A percentile compares a stretch with the other conserved stretches of the same genome.
phyloP scores from a whole-genome alignment of 805 yeast species.

The Kuraishia capsulata region DNA sequence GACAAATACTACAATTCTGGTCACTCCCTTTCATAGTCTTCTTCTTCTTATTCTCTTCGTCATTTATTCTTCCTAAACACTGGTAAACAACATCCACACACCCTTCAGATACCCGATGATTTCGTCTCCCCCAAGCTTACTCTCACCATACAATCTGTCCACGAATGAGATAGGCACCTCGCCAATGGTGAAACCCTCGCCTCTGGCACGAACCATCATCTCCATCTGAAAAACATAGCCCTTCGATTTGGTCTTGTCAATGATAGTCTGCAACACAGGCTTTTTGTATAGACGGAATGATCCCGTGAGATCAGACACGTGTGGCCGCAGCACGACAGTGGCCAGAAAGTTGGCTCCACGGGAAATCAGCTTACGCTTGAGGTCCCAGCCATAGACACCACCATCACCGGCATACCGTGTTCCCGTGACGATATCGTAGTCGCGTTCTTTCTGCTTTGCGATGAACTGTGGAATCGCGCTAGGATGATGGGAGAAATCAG shows the following conservation, averaged over 20 bases:
- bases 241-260: conserved; percentile 59
- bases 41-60: too few relatives aligned
- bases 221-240: conserved; percentile 86
- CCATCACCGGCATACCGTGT: conserved; percentile 77
- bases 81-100: conserved; percentile 60
- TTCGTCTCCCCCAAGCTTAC: conserved; percentile 75
- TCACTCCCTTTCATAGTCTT: too few relatives aligned
- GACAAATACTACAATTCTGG: too few relatives aligned
- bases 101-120: conserved; percentile 72
- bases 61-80: too few relatives aligned
- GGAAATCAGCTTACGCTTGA: conserved; percentile 67
- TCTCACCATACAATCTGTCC: conserved; percentile 71
- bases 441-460: conserved; percentile 41
- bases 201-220: conserved; percentile 77
- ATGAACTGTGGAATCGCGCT: conserved; percentile 72
- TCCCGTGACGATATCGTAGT: conserved; percentile 41
- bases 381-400: conserved; percentile 80
- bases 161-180: conserved; percentile 76
- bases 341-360: conserved; percentile 79
- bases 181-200: conserved; percentile 63
- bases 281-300: conserved; percentile 70
- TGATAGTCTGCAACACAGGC: conserved; percentile 55
- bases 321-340: conserved; percentile 59
- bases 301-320: conserved; percentile 69
- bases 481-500: conserved; percentile 78